Base-by-base conservation (phyloP, 345 rosid genomes). In the Aurinia saxatilis region DNA sequence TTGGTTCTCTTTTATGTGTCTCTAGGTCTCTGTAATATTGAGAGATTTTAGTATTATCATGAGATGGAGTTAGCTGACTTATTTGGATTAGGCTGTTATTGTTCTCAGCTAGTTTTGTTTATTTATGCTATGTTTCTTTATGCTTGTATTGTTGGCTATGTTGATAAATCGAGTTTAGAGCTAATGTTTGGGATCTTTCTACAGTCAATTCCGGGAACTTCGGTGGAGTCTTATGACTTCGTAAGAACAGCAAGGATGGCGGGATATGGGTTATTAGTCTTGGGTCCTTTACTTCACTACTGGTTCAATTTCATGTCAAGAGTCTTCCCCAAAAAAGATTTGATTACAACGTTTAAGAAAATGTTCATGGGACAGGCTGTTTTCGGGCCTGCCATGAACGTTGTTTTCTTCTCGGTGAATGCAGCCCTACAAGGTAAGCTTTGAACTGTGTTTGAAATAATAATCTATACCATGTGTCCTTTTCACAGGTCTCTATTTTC, bases 381-480 rank as follows among this genome's bases (percentile, higher is more conserved):
- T 10, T 95, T 79, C 23, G 97, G 96, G 8, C 99, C 99, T 33
- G 14, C 60, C 55, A 86, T 95, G 99, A 95, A 82, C 6, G 80
- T 55, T 48, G 75, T 81, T 57, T 90, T 93, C 89, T 83, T 93
- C 82, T 79, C 92, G 5, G 5, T 75, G 65, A 93, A 81, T 75
- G 96, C 97, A 34, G 27, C 53, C 35, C 60, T 93, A 54, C 96
- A 93, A 68, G 99, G 97, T 93, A n/a, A n/a, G n/a, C n/a, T n/a
- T n/a, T n/a, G n/a, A n/a, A n/a, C n/a, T n/a, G n/a, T n/a, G n/a
- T n/a, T n/a, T n/a, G n/a, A n/a, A n/a, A n/a, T n/a, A n/a, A n/a
- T n/a, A 65, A 48, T 27, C 25, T 21, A 21, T 25, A 27, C 27
- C 5, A 5, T 3, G 0, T 29, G 14, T 10, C 33, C 39, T 36